phyloP scores from a whole-genome alignment of 2,329 filamentous ascomycete genomes.

The Fusarium setosum region DNA sequence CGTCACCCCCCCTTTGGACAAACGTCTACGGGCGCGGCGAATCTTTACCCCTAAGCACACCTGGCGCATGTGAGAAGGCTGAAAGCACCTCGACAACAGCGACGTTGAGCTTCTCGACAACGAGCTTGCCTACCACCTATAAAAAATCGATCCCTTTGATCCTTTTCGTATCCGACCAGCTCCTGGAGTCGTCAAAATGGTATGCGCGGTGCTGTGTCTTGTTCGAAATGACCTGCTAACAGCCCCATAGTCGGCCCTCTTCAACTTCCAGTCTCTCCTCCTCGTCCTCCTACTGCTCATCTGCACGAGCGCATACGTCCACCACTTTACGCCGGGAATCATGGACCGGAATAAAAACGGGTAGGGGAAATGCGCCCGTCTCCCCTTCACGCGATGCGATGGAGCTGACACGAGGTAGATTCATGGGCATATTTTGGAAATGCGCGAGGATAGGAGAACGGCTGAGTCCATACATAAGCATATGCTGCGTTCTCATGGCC shows the following conservation, averaged over 20 bases:
- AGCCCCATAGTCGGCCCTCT: constrained; percentile 82
- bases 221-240: constrained; percentile 20
- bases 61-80: constrained; percentile 38
- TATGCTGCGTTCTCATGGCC: constrained; percentile 95
- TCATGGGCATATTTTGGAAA: constrained; percentile 95
- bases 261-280: constrained; percentile 98
- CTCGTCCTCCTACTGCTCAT: constrained; percentile 94
- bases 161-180: not conserved
- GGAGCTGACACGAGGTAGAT: constrained; percentile 56
- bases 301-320: constrained; percentile 94
- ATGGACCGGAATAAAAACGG: constrained; percentile 95
- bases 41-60: constrained; percentile 53
- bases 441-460: constrained; percentile 92
- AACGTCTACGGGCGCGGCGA: constrained; percentile 44
- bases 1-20: constrained; percentile 34
- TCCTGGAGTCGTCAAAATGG: constrained; percentile 40
- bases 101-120: constrained; percentile 8
- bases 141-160: not conserved
- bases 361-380: constrained; percentile 61
- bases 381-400: not conserved
- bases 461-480: constrained; percentile 92
- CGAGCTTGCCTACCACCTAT: constrained; percentile 5
- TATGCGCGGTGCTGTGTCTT: constrained; percentile 14
- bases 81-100: constrained; percentile 12
- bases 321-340: constrained; percentile 87